These are phyloP conservation scores for Calonectria pseudoreteaudii DNA, from an alignment of 2,329 filamentous ascomycete genomes.

Conservation along the genomic window DNA sequence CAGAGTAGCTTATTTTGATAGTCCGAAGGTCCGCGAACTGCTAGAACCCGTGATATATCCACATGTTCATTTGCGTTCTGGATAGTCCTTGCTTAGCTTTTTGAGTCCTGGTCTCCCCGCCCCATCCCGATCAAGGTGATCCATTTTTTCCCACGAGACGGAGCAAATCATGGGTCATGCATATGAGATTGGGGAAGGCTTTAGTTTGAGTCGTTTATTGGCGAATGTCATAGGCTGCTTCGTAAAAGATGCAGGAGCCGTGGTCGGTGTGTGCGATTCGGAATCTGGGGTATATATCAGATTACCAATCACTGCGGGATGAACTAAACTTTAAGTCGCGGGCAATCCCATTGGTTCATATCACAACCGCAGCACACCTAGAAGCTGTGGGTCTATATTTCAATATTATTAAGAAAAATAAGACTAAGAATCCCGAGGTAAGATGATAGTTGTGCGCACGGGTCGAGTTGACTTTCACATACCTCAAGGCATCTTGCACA, in stretches of 20 bases:
- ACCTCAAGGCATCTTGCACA: no score
- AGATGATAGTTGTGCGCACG: not conserved
- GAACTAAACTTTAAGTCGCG: not conserved
- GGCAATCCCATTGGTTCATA: not conserved
- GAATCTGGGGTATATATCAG: not conserved
- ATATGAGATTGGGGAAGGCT: not conserved
- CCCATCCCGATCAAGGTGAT: not conserved
- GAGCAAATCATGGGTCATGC: not conserved
- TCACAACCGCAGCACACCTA: not conserved
- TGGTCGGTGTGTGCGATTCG: not conserved
- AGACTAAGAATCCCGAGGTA: not conserved
- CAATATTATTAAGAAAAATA: not conserved
- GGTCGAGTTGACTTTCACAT: no score
- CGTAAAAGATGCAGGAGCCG: not conserved
- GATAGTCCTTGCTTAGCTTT: not conserved
- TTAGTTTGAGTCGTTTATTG: not conserved
- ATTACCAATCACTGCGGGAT: not conserved
- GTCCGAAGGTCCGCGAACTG: no score
- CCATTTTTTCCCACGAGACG: not conserved
- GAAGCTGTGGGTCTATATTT: not conserved
- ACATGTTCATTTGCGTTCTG: not conserved
- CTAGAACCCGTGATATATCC: not conserved
- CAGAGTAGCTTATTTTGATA: no score
- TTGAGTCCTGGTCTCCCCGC: not conserved
- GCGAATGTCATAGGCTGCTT: not conserved